These are phyloP conservation scores for Clarireedia sp. DNA, from an alignment of 2,329 filamentous ascomycete genomes.

Conservation along the genomic window DNA sequence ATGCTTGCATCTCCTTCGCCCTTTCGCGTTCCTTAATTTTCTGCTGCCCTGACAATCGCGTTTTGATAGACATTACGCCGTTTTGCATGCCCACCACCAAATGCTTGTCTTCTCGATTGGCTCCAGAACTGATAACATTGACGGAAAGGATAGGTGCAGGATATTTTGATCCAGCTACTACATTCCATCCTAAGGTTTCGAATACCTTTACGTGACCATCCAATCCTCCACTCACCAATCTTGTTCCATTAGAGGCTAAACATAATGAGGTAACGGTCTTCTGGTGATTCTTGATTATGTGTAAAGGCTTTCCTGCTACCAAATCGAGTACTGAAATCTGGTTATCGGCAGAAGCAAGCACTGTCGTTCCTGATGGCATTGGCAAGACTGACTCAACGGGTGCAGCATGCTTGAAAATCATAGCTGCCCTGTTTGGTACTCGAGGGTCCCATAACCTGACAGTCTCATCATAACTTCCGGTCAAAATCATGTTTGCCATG, in stretches of 20 bases:
- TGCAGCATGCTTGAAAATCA: conserved; percentile 92
- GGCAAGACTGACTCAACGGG: conserved; percentile 84
- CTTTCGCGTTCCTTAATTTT: conserved; percentile 68
- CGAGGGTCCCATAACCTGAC: conserved; percentile 91
- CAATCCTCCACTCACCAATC: conserved; percentile 79
- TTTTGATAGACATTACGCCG: conserved; percentile 83
- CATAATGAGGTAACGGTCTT: conserved; percentile 91
- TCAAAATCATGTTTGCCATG: conserved; percentile 66
- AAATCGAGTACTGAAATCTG: conserved; percentile 87
- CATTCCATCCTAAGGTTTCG: conserved; percentile 89
- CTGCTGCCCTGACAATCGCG: conserved; percentile 75
- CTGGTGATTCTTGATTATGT: conserved; percentile 87
- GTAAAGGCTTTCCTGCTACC: conserved; percentile 79
- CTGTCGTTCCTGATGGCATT: conserved; percentile 75
- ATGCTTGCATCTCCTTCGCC: conserved; percentile 76
- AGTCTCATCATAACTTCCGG: conserved; percentile 90
- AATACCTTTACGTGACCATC: conserved; percentile 98
- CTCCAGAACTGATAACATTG: conserved; percentile 62
- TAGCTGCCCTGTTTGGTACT: conserved; percentile 60
- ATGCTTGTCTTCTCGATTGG: conserved; percentile 74
- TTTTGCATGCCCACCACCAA: conserved; percentile 92
- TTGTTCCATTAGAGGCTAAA: conserved; percentile 69
- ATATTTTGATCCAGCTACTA: conserved; percentile 92
- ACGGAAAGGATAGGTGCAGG: conserved; percentile 83
- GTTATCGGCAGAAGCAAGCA: conserved; percentile 78